Evolutionary conservation across 495 filamentous ascomycete genomes (phyloP).

Genomic region (Evansstolkia leycettana): DNA sequence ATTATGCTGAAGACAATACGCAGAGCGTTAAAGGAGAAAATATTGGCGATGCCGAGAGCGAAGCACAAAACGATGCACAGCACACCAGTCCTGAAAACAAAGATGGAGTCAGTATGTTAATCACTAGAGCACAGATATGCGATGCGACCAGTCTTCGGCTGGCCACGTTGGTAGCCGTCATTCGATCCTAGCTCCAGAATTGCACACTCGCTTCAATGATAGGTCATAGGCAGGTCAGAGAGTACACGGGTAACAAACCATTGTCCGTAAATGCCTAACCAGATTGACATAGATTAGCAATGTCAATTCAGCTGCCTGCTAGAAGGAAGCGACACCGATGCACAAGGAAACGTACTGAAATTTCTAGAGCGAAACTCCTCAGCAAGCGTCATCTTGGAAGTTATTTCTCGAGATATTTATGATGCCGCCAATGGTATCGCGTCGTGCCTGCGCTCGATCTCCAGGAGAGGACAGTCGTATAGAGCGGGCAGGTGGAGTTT

Average conservation of each 20-base stretch:
- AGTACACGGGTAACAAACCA: constrained; percentile 54
- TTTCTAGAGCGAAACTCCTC: constrained; percentile 89
- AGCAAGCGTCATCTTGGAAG: constrained; percentile 35
- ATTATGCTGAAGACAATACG: constrained; percentile 74
- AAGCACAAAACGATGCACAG: constrained; percentile 91
- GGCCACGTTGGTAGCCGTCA: not conserved
- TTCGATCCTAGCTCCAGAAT: not conserved
- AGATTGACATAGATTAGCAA: constrained; percentile 21
- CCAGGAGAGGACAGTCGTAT: too few species aligned
- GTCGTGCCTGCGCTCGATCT: too few species aligned
- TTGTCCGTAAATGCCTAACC: constrained; percentile 95
- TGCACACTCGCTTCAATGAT: not conserved
- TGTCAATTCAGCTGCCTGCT: constrained; percentile 2
- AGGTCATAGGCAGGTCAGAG: not conserved
- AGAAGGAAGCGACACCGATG: not conserved
- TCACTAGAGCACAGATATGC: not conserved
- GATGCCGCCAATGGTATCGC: too few species aligned
- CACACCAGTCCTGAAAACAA: constrained; percentile 71
- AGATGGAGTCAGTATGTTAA: constrained; percentile 3
- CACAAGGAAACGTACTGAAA: constrained; percentile 65
- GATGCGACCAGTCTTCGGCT: constrained; percentile 7
- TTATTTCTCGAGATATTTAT: too few species aligned
- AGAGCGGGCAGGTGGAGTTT: too few species aligned
- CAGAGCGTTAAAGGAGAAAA: constrained; percentile 52
- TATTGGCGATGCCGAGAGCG: constrained; percentile 86